Evolutionary conservation across 441 rosid species (phyloP).

Genomic region (Euphorbia celastroides): DNA sequence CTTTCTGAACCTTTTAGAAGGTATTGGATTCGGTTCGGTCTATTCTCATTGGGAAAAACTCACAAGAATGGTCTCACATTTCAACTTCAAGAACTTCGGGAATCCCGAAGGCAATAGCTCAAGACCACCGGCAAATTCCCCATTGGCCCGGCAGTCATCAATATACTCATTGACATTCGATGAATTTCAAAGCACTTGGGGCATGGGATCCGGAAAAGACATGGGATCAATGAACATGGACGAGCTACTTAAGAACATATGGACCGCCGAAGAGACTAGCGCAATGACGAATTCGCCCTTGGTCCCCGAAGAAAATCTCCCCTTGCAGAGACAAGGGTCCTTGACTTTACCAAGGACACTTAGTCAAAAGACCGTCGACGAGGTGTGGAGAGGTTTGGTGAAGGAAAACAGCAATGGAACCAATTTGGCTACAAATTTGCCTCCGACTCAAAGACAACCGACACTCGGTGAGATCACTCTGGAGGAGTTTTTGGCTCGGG

Average conservation of each 20-base stretch:
- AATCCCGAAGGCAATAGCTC: slow-evolving; percentile 27
- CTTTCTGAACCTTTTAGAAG: background rate
- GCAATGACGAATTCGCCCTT: slow-evolving; percentile 28
- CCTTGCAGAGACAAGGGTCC: slow-evolving; percentile 67
- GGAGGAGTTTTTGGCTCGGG: slow-evolving; percentile 89
- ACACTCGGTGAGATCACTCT: slow-evolving; percentile 83
- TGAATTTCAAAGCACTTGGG: slow-evolving; percentile 72
- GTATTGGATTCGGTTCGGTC: slow-evolving; percentile 1
- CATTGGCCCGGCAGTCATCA: slow-evolving; percentile 60
- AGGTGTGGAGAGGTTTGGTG: slow-evolving; percentile 70
- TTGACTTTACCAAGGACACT: slow-evolving; percentile 85
- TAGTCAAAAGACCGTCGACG: slow-evolving; percentile 85
- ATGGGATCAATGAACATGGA: no score
- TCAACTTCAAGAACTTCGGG: slow-evolving; percentile 54
- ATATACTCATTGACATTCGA: slow-evolving; percentile 80
- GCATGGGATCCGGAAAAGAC: slow-evolving; percentile 62
- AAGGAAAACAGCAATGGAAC: slow-evolving; percentile 38
- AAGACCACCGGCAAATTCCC: slow-evolving; percentile 21
- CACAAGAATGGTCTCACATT: slow-evolving; percentile 34
- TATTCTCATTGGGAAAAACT: background rate
- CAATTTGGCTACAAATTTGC: slow-evolving; percentile 25
- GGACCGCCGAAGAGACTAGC: slow-evolving; percentile 78
- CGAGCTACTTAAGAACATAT: slow-evolving; percentile 77
- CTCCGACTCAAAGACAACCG: slow-evolving; percentile 63
- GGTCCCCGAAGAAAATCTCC: slow-evolving; percentile 27